phyloP scores from a whole-genome alignment of 2,329 filamentous ascomycete species.

The Blumeria hordei region DNA sequence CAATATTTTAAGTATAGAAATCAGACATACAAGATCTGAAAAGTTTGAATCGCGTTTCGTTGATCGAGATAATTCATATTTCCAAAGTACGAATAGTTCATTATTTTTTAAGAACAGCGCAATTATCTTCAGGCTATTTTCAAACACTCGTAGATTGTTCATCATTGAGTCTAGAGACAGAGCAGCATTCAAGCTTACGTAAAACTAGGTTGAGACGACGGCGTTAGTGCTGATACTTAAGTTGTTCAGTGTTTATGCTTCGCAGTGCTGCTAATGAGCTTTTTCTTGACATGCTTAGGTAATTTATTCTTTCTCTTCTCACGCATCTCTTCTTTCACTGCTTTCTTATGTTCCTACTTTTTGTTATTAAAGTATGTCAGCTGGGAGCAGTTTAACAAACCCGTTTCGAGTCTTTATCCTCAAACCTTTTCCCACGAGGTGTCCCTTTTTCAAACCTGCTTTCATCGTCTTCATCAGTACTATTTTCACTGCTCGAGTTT shows the following conservation, averaged over 20 bases:
- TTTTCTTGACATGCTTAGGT: slow-evolving; percentile 90
- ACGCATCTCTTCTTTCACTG: slow-evolving; percentile 84
- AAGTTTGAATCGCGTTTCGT: too few species aligned
- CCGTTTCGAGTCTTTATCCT: slow-evolving; percentile 79
- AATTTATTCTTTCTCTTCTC: slow-evolving; percentile 90
- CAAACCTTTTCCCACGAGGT: slow-evolving; percentile 62
- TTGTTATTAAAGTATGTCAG: slow-evolving; percentile 3
- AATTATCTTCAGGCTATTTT: too few species aligned
- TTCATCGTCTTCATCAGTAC: slow-evolving; percentile 24
- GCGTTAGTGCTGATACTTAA: slow-evolving; percentile 1
- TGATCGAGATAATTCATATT: too few species aligned
- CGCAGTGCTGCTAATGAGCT: slow-evolving; percentile 33
- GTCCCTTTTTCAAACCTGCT: slow-evolving; percentile 36
- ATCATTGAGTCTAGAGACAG: too few species aligned
- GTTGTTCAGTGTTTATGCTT: slow-evolving; percentile 13
- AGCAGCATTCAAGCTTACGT: too few species aligned
- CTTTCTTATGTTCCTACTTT: slow-evolving; percentile 47
- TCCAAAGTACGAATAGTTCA: too few species aligned
- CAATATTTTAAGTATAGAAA: too few species aligned
- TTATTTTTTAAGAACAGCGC: too few species aligned
- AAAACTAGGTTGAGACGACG: too few species aligned
- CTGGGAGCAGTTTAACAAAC: slow-evolving; percentile 16
- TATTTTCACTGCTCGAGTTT: slow-evolving; percentile 20
- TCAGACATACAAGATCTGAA: too few species aligned
- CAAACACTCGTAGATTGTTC: too few species aligned